A percentile compares a stretch with the other conserved stretches of the same genome.
Evolutionary conservation across 2,329 filamentous ascomycete species (phyloP).

Genomic region (Fusarium cyanostomum): DNA sequence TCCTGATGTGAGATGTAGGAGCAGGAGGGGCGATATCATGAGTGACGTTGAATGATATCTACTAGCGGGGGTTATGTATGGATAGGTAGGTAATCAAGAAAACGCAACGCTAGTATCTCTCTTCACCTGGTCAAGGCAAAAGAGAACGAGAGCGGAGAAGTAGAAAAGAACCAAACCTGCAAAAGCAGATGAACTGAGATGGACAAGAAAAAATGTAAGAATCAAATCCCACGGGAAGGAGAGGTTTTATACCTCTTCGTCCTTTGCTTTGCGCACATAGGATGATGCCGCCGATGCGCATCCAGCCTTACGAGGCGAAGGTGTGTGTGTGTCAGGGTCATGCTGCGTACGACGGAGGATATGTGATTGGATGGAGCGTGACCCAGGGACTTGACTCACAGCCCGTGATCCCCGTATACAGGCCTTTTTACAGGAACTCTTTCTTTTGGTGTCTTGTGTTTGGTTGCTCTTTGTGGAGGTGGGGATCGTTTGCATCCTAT

Average conservation of each 20-base stretch:
- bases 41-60: not conserved
- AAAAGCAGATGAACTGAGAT: constrained; percentile 5
- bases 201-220: not conserved
- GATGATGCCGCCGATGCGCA: constrained; percentile 3
- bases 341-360: not conserved
- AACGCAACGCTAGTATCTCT: not conserved
- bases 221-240: not conserved
- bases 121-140: not conserved
- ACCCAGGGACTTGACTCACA: constrained; percentile 24
- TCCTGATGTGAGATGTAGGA: constrained; percentile 11
- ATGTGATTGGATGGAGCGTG: not conserved
- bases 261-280: not conserved
- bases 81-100: not conserved
- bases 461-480: not conserved
- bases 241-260: constrained; percentile 25
- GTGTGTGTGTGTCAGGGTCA: not conserved
- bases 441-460: no score
- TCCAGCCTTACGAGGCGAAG: constrained; percentile 12
- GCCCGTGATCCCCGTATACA: no score
- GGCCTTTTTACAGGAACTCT: no score
- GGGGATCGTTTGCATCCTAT: no score
- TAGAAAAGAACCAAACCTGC: constrained; percentile 5
- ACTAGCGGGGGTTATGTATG: not conserved
- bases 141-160: not conserved
- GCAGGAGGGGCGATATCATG: constrained; percentile 22